These are phyloP conservation scores for Keqinozyma sinolaborantium DNA, from an alignment of 1,139 yeast genomes.

Conservation along the genomic window DNA sequence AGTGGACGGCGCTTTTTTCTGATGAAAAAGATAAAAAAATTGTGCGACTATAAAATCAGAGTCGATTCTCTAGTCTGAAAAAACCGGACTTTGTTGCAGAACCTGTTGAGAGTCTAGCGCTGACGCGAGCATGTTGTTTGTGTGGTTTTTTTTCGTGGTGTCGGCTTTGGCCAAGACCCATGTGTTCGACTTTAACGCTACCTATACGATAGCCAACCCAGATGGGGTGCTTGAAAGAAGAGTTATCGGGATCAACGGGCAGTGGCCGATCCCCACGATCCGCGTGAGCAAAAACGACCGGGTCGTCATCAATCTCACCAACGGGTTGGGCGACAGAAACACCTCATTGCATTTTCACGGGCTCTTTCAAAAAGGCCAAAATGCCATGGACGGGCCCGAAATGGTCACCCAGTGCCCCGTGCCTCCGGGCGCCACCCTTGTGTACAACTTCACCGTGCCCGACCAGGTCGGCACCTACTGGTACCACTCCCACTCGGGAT, in stretches of 20 bases:
- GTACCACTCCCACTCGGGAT: slow-evolving; percentile 89
- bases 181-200: slow-evolving; percentile 67
- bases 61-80: too few species aligned
- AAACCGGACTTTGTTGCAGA: too few species aligned
- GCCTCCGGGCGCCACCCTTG: slow-evolving; percentile 64
- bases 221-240: slow-evolving; percentile 68
- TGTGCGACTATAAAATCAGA: too few species aligned
- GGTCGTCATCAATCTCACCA: slow-evolving; percentile 63
- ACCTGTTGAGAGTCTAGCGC: too few species aligned
- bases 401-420: slow-evolving; percentile 86
- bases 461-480: slow-evolving; percentile 87
- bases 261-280: slow-evolving; percentile 84
- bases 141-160: neutral
- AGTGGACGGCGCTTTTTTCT: too few species aligned
- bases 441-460: slow-evolving; percentile 76
- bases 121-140: neutral
- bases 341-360: slow-evolving; percentile 93
- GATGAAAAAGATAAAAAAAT: neutral
- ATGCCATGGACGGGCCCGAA: slow-evolving; percentile 86
- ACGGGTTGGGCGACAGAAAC: slow-evolving; percentile 62
- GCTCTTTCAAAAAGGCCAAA: slow-evolving; percentile 70
- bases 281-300: slow-evolving; percentile 73
- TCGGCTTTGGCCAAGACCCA: slow-evolving; percentile 50
- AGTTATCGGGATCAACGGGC: slow-evolving; percentile 76
- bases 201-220: slow-evolving; percentile 69